Evolutionary conservation across 805 yeast genomes (phyloP).

Genomic region (Helenozyma baotianmanensis): DNA sequence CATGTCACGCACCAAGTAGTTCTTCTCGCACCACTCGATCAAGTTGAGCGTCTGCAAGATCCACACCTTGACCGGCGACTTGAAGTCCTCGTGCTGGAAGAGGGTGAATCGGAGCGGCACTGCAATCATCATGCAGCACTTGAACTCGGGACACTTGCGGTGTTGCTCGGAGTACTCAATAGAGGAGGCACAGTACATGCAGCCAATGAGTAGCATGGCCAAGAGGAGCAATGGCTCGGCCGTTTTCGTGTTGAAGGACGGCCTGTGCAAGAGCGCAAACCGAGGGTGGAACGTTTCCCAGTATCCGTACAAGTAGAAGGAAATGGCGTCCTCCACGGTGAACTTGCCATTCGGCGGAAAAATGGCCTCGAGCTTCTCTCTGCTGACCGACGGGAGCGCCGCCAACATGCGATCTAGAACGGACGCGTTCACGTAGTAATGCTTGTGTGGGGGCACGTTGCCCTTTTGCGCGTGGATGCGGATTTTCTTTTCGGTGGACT

Average conservation of each 20-base stretch:
- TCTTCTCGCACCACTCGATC: constrained; percentile 77
- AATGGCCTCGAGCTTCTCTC: constrained; percentile 22
- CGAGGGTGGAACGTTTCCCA: constrained; percentile 61
- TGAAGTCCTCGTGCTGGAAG: constrained; percentile 66
- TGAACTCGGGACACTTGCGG: constrained; percentile 29
- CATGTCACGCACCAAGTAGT: constrained; percentile 58
- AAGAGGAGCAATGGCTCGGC: constrained; percentile 49
- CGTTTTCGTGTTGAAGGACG: constrained; percentile 48
- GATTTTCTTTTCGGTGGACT: constrained; percentile 6
- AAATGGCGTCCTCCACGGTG: constrained; percentile 28
- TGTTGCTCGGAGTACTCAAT: constrained; percentile 16
- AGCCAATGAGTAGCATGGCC: constrained; percentile 56
- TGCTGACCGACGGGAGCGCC: constrained; percentile 24
- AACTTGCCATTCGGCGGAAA: constrained; percentile 21
- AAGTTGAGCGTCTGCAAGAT: constrained; percentile 68
- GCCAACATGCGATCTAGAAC: constrained; percentile 31
- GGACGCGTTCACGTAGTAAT: constrained; percentile 34
- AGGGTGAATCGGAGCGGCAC: constrained; percentile 64
- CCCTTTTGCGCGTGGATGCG: constrained; percentile 16
- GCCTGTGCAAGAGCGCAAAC: constrained; percentile 54
- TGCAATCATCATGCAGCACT: constrained; percentile 44
- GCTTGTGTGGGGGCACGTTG: constrained; percentile 27
- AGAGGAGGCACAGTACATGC: constrained; percentile 36
- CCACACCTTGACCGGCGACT: constrained; percentile 74
- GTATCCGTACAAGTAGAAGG: constrained; percentile 38